phyloP scores from a whole-genome alignment of 192 early-diverging fungal species.

The Umbelopsis sp. region DNA sequence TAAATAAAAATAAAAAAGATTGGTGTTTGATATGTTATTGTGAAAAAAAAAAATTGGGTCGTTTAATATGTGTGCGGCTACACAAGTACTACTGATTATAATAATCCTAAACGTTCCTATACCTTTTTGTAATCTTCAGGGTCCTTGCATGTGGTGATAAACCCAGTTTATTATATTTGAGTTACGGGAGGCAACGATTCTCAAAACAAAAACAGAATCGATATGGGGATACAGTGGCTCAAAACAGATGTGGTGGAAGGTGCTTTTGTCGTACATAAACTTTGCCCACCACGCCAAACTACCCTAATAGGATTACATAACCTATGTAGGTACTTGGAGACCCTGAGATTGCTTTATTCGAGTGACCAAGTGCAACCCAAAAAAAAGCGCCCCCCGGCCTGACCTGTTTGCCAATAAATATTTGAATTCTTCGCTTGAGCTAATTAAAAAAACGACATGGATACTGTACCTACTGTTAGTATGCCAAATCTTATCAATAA shows the following conservation, averaged over 20 bases:
- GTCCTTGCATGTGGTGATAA: constrained; percentile 16
- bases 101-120: neutral
- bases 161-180: neutral
- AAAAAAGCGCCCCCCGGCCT: neutral
- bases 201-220: constrained; percentile 1
- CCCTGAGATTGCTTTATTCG: neutral
- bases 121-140: constrained; percentile 3
- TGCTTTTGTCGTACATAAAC: neutral
- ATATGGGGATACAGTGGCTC: neutral
- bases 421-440: no score
- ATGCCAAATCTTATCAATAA: no score
- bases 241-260: constrained; percentile 4
- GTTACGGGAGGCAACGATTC: neutral
- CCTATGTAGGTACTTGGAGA: neutral
- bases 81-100: constrained; percentile 3
- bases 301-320: constrained; percentile 20
- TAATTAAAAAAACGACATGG: no score
- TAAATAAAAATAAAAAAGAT: constrained; percentile 7
- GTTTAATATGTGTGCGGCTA: neutral
- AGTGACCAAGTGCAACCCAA: neutral
- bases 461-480: no score
- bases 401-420: no score
- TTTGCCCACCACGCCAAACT: constrained; percentile 1
- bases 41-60: neutral
- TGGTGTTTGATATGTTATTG: neutral